A percentile compares a stretch with the other conserved stretches of the same genome.
Evolutionary conservation across 345 rosid genomes (phyloP).

Genomic region (Excoecaria agallocha): DNA sequence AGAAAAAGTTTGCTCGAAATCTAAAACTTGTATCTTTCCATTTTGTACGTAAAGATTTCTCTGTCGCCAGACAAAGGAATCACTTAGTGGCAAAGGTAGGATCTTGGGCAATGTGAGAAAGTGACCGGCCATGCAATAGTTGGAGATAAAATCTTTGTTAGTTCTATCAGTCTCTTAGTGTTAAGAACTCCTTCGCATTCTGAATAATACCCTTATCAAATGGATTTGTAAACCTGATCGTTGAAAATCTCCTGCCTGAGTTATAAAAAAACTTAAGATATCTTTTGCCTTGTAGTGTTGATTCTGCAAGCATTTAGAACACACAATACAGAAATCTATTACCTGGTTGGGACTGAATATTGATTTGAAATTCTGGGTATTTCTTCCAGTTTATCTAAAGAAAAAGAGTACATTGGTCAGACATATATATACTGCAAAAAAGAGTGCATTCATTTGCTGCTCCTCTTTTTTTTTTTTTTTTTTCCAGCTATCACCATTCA

Average conservation of each 20-base stretch:
- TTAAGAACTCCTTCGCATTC: constrained; percentile 43
- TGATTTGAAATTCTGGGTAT: constrained; percentile 54
- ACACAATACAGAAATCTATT: constrained; percentile 1
- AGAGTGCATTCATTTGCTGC: not conserved
- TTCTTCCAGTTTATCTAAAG: constrained; percentile 59
- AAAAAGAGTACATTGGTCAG: not conserved
- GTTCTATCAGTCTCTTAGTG: not conserved
- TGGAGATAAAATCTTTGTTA: not conserved
- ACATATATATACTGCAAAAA: not conserved
- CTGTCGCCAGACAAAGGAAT: not conserved
- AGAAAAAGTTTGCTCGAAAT: not conserved
- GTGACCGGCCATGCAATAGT: not conserved
- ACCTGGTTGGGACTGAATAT: constrained; percentile 39
- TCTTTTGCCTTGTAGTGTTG: not conserved
- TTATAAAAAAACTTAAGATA: not conserved
- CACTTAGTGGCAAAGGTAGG: not conserved
- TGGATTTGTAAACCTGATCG: constrained; percentile 41
- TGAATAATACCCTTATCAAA: constrained; percentile 46
- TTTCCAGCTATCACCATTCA: not conserved
- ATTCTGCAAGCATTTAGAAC: not conserved
- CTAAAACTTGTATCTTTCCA: not conserved
- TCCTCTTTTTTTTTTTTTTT: not conserved
- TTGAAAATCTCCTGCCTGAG: constrained; percentile 33
- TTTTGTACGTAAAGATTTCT: not conserved
- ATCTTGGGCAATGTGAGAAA: not conserved